phyloP scores from a whole-genome alignment of 371 early-diverging fungal species.

The Syncephalastrum racemosum region DNA sequence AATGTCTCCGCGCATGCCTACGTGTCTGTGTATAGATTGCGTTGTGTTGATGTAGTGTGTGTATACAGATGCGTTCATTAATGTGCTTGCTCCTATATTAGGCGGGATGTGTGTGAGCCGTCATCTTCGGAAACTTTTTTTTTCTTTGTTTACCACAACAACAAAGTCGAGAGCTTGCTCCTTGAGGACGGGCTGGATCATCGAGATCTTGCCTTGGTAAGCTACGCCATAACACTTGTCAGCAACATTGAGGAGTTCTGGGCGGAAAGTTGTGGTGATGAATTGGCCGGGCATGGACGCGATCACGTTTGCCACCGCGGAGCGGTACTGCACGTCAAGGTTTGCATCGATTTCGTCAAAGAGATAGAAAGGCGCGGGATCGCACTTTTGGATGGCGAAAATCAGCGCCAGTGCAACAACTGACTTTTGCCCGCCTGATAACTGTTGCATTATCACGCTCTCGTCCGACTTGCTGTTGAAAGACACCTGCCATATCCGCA shows the following conservation, averaged over 20 bases:
- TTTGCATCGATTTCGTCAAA: constrained; percentile 99
- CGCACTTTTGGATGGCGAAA: constrained; percentile 98
- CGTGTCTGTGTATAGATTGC: constrained; percentile 5
- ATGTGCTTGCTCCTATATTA: constrained; percentile 21
- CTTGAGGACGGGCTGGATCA: constrained; percentile 64
- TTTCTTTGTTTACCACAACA: constrained; percentile 46
- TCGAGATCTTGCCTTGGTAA: constrained; percentile 83
- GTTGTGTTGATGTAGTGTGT: constrained; percentile 3
- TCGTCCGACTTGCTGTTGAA: constrained; percentile 88
- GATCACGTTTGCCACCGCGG: constrained; percentile 82
- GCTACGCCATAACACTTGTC: constrained; percentile 97
- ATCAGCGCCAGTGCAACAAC: constrained; percentile 97
- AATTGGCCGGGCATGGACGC: constrained; percentile 90
- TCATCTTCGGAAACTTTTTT: constrained; percentile 2
- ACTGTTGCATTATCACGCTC: constrained; percentile 91
- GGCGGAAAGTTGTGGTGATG: constrained; percentile 97
- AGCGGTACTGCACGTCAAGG: constrained; percentile 95
- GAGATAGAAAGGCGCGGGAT: constrained; percentile 99
- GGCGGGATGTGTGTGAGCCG: not conserved
- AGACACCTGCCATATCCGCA: constrained; percentile 56
- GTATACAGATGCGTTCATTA: constrained; percentile 3
- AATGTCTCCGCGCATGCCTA: constrained; percentile 4
- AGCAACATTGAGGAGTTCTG: constrained; percentile 88
- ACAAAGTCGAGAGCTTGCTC: constrained; percentile 74
- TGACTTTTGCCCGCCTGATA: constrained; percentile 99